These are phyloP conservation scores for Spergularia azorica DNA, from an alignment of 179 eudicot species.

Conservation along the genomic window DNA sequence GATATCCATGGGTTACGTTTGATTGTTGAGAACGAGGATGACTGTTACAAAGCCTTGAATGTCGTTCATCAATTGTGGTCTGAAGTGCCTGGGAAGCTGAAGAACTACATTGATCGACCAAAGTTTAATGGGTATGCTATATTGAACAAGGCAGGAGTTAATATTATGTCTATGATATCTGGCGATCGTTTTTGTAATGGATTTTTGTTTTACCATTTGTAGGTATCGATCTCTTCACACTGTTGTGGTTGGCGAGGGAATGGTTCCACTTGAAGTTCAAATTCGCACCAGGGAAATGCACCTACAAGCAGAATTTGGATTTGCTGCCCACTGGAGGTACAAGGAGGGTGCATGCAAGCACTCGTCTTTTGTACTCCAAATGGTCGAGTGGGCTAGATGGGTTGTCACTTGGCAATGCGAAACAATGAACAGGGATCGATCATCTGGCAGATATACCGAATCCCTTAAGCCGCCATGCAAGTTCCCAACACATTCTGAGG, in stretches of 20 bases:
- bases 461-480: constrained; percentile 64
- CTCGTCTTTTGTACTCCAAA: constrained; percentile 84
- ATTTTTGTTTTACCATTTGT: constrained; percentile 11
- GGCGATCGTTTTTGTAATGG: not conserved
- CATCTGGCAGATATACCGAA: constrained; percentile 43
- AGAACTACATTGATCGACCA: constrained; percentile 81
- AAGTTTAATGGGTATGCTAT: constrained; percentile 81
- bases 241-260: constrained; percentile 71
- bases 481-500: constrained; percentile 78
- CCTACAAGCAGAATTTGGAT: constrained; percentile 84
- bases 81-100: constrained; percentile 82
- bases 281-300: constrained; percentile 94
- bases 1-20: constrained; percentile 87
- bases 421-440: constrained; percentile 58
- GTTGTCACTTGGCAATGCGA: constrained; percentile 95
- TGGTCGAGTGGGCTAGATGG: constrained; percentile 99
- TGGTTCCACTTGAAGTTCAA: constrained; percentile 89
- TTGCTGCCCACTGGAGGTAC: constrained; percentile 99
- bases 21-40: constrained; percentile 84
- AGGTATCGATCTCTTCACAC: constrained; percentile 93
- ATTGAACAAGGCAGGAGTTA: not conserved
- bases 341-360: constrained; percentile 83
- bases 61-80: constrained; percentile 80
- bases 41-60: constrained; percentile 74
- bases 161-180: not conserved